Percentiles rank a stretch among this genome's conserved stretches.
phyloP scores from a whole-genome alignment of 2,329 filamentous ascomycete genomes.

The Calcarisporium arbuscula region DNA sequence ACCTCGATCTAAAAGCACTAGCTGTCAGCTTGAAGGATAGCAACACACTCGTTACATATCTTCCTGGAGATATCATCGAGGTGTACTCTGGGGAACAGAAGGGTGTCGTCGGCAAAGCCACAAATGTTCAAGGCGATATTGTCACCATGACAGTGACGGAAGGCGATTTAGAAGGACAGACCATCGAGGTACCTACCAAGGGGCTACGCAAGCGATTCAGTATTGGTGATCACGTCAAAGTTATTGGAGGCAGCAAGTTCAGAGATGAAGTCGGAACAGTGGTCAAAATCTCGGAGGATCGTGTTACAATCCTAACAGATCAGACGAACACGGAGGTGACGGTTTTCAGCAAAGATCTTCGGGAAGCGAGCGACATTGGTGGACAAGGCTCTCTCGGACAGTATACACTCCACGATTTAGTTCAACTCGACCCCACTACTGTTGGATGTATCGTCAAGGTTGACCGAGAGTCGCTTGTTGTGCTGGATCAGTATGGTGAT shows the following conservation, averaged over 20 bases:
- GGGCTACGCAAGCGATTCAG: conserved; percentile 88
- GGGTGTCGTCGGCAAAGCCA: conserved; percentile 79
- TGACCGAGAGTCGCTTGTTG: conserved; percentile 83
- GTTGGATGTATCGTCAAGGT: conserved; percentile 93
- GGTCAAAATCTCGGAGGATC: conserved; percentile 85
- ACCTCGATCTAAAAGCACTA: conserved; percentile 84
- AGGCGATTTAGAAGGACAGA: conserved; percentile 74
- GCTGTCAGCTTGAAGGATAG: conserved; percentile 84
- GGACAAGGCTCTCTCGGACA: conserved; percentile 79
- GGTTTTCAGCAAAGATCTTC: conserved; percentile 94
- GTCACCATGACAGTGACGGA: conserved; percentile 81
- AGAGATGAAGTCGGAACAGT: conserved; percentile 96
- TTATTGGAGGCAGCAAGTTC: conserved; percentile 91
- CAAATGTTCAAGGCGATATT: conserved; percentile 84
- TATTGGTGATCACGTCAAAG: conserved; percentile 95
- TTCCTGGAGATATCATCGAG: conserved; percentile 92
- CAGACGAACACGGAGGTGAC: conserved; percentile 91
- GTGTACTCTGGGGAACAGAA: conserved; percentile 94
- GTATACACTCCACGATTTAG: conserved; percentile 86
- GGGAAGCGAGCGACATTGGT: conserved; percentile 87
- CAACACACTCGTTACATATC: conserved; percentile 73
- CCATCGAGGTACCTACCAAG: conserved; percentile 87
- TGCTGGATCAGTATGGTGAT: conserved; percentile 86
- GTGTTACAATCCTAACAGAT: conserved; percentile 88
- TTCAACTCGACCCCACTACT: conserved; percentile 87